Evolutionary conservation across 371 early-diverging fungal species (phyloP).

Genomic region (Lichtheimia ramosa): DNA sequence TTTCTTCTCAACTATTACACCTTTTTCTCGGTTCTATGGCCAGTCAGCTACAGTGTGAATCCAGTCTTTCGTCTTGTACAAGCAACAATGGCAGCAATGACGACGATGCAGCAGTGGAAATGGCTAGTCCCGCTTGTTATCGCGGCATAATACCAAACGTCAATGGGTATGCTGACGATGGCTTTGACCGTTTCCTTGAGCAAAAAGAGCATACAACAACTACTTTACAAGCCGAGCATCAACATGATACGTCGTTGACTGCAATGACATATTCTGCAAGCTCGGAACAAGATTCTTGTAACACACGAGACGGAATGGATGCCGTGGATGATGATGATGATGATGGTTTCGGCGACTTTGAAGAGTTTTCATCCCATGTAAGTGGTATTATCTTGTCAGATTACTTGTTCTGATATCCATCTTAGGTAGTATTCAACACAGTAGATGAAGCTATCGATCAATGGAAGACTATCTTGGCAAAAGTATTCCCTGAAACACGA

Average conservation of each 20-base stretch:
- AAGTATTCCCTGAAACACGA: background rate
- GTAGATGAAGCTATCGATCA: background rate
- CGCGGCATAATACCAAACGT: background rate
- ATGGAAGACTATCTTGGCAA: background rate
- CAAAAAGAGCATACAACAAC: background rate
- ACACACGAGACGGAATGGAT: no score
- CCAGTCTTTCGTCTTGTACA: background rate
- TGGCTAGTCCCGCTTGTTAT: slow-evolving; percentile 1
- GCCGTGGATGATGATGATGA: background rate
- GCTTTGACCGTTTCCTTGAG: background rate
- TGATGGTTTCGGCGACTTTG: background rate
- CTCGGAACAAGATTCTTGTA: background rate
- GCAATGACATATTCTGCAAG: background rate
- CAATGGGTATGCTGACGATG: slow-evolving; percentile 1
- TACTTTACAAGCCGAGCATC: background rate
- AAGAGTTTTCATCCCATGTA: background rate
- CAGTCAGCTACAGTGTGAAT: background rate
- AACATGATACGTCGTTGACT: background rate
- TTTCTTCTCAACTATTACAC: background rate
- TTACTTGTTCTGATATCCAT: background rate
- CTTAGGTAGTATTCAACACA: background rate
- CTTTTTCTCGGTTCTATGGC: background rate
- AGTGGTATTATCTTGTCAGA: background rate
- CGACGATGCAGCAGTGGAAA: slow-evolving; percentile 1
- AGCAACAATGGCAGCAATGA: background rate